Evolutionary conservation across 805 yeast genomes (phyloP).

Genomic region (Helenozyma rhizophorensis): DNA sequence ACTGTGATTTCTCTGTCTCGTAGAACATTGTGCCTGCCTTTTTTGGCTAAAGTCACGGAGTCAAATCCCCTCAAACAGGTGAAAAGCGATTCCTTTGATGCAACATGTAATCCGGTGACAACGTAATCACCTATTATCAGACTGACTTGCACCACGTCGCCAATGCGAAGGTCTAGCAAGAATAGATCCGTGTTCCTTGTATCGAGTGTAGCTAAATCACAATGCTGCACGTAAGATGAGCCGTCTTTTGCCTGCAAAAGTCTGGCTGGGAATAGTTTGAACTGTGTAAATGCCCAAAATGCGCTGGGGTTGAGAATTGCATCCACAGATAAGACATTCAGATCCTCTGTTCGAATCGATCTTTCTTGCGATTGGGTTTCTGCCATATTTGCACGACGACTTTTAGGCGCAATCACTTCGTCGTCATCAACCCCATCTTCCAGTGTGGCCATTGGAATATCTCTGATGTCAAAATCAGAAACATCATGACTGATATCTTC

Average conservation of each 20-base stretch:
- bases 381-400: slow-evolving; percentile 5
- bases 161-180: slow-evolving; percentile 52
- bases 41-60: slow-evolving; percentile 34
- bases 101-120: slow-evolving; percentile 42
- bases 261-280: slow-evolving; percentile 49
- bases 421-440: slow-evolving; percentile 1
- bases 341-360: slow-evolving; percentile 9
- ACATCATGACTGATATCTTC: slow-evolving; percentile 19
- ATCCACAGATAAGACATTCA: slow-evolving; percentile 4
- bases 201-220: slow-evolving; percentile 20
- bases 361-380: slow-evolving; percentile 12
- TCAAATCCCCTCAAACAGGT: slow-evolving; percentile 62
- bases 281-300: slow-evolving; percentile 52
- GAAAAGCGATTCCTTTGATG: slow-evolving; percentile 22
- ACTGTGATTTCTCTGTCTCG: slow-evolving; percentile 19
- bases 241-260: slow-evolving; percentile 26
- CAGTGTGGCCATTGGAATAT: background rate
- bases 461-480: slow-evolving; percentile 5
- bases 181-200: slow-evolving; percentile 36
- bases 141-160: slow-evolving; percentile 45
- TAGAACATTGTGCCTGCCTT: slow-evolving; percentile 8
- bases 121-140: slow-evolving; percentile 26
- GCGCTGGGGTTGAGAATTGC: slow-evolving; percentile 21
- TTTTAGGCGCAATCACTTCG: slow-evolving; percentile 3
- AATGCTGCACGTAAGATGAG: slow-evolving; percentile 32